phyloP scores from a whole-genome alignment of 768 basidiomycete species.

The button mushroom (Agaricus bisporus) region DNA sequence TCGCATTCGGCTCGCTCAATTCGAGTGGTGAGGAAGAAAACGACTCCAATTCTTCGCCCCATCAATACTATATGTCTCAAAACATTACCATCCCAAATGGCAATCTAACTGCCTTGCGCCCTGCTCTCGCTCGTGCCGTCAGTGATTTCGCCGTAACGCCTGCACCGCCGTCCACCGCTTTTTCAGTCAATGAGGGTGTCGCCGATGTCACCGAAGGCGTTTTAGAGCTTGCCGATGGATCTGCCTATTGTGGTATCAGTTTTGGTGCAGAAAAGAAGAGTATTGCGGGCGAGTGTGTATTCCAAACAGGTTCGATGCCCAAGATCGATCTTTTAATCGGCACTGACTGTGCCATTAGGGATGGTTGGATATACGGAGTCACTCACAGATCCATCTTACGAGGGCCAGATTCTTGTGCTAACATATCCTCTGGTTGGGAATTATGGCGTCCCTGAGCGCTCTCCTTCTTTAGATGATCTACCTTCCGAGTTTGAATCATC shows the following conservation, averaged over 20 bases:
- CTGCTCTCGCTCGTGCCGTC: conserved; percentile 38
- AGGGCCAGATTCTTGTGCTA: conserved; percentile 94
- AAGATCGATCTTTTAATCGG: conserved; percentile 5
- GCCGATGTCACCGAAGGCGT: conserved; percentile 49
- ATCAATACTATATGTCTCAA: conserved; percentile 9
- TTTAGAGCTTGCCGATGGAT: conserved; percentile 86
- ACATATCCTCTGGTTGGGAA: conserved; percentile 97
- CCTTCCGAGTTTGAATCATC: conserved; percentile 88
- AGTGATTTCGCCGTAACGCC: conserved; percentile 29
- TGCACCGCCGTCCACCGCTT: conserved; percentile 30
- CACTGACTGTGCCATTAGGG: conserved; percentile 43
- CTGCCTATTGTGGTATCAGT: conserved; percentile 81
- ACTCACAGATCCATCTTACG: conserved; percentile 96
- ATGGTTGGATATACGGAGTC: conserved; percentile 99
- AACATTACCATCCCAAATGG: conserved; percentile 15
- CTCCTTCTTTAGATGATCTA: conserved; percentile 42
- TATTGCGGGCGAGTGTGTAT: conserved; percentile 96
- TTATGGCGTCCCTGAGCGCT: conserved; percentile 88
- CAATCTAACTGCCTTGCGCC: conserved; percentile 24
- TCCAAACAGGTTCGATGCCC: conserved; percentile 88
- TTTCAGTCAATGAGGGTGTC: conserved; percentile 22
- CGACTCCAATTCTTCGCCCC: conserved; percentile 6
- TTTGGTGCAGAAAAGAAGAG: conserved; percentile 92
- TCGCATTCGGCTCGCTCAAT: conserved; percentile 29
- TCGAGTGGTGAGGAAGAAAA: conserved; percentile 45